Evolutionary conservation across 2,329 filamentous ascomycete genomes (phyloP).

Genomic region (Aspergillus phoenicis): DNA sequence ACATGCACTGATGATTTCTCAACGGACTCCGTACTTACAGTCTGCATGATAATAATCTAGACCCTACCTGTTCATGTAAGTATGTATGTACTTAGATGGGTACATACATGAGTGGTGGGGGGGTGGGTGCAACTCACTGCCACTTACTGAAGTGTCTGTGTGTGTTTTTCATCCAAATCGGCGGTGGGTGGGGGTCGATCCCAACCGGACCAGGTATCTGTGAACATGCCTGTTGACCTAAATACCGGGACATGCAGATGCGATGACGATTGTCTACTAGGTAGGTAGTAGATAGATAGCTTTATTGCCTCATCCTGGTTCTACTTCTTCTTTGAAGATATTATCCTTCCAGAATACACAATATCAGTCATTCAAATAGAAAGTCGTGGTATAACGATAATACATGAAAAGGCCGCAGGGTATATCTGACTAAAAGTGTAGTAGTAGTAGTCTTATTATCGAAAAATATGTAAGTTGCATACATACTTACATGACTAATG

Average conservation of each 20-base stretch:
- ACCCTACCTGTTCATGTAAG: not conserved
- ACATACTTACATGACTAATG: not conserved
- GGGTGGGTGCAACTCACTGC: not conserved
- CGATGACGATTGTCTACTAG: not conserved
- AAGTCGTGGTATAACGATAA: too few species aligned
- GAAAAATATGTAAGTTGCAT: too few species aligned
- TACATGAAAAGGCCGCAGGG: too few species aligned
- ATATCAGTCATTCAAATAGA: too few species aligned
- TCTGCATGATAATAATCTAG: not conserved
- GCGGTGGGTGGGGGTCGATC: not conserved
- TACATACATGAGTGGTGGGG: not conserved
- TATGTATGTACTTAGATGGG: not conserved
- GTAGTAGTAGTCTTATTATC: too few species aligned
- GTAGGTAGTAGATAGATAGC: not conserved
- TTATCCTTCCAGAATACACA: too few species aligned
- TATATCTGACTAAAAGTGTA: too few species aligned
- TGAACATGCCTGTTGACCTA: slow-evolving; percentile 3
- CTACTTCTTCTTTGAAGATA: not conserved
- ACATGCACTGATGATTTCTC: not conserved
- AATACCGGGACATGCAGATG: not conserved
- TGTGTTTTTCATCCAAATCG: not conserved
- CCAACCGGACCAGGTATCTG: slow-evolving; percentile 1
- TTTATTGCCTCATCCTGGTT: not conserved
- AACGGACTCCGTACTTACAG: not conserved
- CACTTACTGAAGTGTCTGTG: not conserved